Evolutionary conservation across 331 rosid genomes (phyloP), one percentile per base, ranked within the genome.

Genomic region (Telfairia occidentalis): DNA sequence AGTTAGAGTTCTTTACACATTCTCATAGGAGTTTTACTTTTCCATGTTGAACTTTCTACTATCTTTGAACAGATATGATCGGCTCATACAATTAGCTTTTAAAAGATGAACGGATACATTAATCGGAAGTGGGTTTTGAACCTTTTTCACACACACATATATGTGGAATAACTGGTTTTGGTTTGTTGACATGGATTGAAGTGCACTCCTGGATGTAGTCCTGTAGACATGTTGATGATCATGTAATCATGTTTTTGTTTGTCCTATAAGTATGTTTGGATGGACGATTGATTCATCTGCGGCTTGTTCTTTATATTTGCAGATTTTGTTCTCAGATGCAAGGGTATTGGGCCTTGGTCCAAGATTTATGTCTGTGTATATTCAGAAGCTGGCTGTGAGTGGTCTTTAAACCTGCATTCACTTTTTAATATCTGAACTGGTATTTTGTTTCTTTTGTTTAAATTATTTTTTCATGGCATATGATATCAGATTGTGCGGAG

Each of bases 311-410:
- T 28, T 18, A 9, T 4, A 32, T 60, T 42, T 49, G 84, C 96
- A 95, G 99, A 80, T 86, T 58, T 78, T 88, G 26, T 65, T 88
- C 15, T 88, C 99, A 53, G 88, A 90, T 80, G 99, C 99, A 70
- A 87, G 97, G 86, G 80, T 95, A 73, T 18, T 95, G 88, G 93
- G 96, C 54, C 81, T 90, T 26, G 99, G 99, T 78, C 96, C 99
- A 19, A 87, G 81, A 81, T 95, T 95, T 85, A 90, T 95, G 99
- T 87, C 97, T 76, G 76, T 95, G 74, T 92, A 95, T 77, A 76
- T 95, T 77, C 90, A 88, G 61, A 91, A 86, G 89, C 83, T 92
- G 58, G 81, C 83, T 66, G 88, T 85, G 79, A 84, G 80, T 82
- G 37, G 24, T 54, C 34, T 77, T 35, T 30, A 28, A 23, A 21